Base-by-base conservation (phyloP, 2,329 filamentous ascomycete genomes). In the Zasmidium angulare region DNA sequence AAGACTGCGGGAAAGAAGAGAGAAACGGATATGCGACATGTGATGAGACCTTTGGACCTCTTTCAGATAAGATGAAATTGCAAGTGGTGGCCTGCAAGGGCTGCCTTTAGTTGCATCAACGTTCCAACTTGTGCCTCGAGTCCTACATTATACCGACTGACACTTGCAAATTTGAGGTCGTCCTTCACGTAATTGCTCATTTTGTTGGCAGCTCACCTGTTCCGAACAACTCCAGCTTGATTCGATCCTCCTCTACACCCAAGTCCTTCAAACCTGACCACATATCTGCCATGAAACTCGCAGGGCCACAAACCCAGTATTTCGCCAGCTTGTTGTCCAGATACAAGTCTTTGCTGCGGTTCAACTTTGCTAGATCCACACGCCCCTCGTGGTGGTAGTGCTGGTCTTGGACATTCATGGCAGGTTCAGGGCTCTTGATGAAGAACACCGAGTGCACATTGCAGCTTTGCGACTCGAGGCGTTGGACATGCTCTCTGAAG, bases 251-350 rank as follows among this genome's bases (percentile, higher is more conserved):
- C 1, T 77, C 73, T 1, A 91, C 86, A 0, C 87, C 87, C 56
- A 78, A 74, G 2, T 68, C 75, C 65, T 80, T 75, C 58, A 92
- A 76, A 65, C 77, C 80, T 7, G 75, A 73, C 63, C 84, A 77
- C 21, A 84, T 76, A 40, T 84, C 82, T 10, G 80, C 67, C 90
- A 93, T 93, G 78, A 91, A 93, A 7, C 72, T 70, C 60, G 81
- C 79, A 0, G 89, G 89, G 0, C 89, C 90, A 69, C 90, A 93
- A 55, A 90, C 76, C 66, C 84, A 92, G 72, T 91, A 93, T 68
- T 86, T 78, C 0, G 89, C 80, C 47, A 75, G 75, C 0, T 73
- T 52, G 65, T 88, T 77, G 20, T 78, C 75, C 1, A 87, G 70
- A 64, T 81, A 84, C n/a, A 93, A 75, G 49, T 84, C 77, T 0